A percentile compares a stretch with the other conserved stretches of the same genome.
These are phyloP conservation scores for Diaporthe humulicola DNA, from an alignment of 2,329 filamentous ascomycete species.

Conservation along the genomic window DNA sequence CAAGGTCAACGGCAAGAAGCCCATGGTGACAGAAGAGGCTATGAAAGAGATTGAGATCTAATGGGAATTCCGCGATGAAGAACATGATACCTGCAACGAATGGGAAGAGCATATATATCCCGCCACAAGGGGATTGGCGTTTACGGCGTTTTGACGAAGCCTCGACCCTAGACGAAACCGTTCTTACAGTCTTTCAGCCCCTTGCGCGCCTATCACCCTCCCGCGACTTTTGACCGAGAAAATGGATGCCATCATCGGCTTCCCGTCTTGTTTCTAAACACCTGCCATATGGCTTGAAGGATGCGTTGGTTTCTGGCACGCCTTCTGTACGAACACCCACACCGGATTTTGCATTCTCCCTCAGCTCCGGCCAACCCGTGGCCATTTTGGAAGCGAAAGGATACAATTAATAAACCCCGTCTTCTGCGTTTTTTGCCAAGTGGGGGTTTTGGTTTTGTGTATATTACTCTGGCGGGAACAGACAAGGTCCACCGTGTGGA, in stretches of 20 bases:
- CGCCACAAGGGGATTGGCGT: slow-evolving; percentile 39
- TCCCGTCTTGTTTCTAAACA: slow-evolving; percentile 20
- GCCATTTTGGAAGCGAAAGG: slow-evolving; percentile 34
- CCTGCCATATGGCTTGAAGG: slow-evolving; percentile 11
- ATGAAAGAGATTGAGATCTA: slow-evolving; percentile 76
- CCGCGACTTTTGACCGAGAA: slow-evolving; percentile 1
- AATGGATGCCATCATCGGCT: not conserved
- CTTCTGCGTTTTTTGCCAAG: slow-evolving; percentile 17
- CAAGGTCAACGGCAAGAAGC: slow-evolving; percentile 60
- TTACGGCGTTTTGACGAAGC: slow-evolving; percentile 40
- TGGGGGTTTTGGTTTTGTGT: slow-evolving; percentile 35
- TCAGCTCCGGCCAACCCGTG: slow-evolving; percentile 15
- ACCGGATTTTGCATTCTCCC: slow-evolving; percentile 35
- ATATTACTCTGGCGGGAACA: slow-evolving; percentile 36
- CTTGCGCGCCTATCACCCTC: slow-evolving; percentile 17
- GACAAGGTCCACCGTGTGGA: slow-evolving; percentile 9
- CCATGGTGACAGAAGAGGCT: slow-evolving; percentile 59
- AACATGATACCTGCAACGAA: slow-evolving; percentile 43
- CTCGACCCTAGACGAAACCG: slow-evolving; percentile 38
- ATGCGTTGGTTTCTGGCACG: slow-evolving; percentile 1
- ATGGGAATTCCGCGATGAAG: slow-evolving; percentile 45
- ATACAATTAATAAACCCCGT: slow-evolving; percentile 37
- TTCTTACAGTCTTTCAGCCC: slow-evolving; percentile 26
- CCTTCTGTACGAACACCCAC: slow-evolving; percentile 34
- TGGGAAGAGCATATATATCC: slow-evolving; percentile 40